These are phyloP conservation scores for Lodderomyces margitis DNA, from an alignment of 1,139 yeast species.

Conservation along the genomic window DNA sequence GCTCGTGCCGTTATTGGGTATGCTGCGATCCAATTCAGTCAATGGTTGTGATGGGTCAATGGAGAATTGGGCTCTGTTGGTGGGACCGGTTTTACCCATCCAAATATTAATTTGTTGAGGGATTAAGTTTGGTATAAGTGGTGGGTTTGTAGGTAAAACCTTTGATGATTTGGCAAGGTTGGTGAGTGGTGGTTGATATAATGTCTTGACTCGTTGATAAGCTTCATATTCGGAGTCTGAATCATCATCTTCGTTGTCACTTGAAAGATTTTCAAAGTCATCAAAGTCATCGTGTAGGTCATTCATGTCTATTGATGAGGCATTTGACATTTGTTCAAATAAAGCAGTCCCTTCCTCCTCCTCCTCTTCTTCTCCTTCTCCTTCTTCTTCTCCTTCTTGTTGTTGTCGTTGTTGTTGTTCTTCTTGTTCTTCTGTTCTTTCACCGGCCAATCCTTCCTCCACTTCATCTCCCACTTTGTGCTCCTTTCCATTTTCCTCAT, in stretches of 20 bases:
- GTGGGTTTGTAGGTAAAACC: conserved; percentile 42
- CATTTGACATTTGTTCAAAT: conserved; percentile 15
- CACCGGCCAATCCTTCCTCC: no score
- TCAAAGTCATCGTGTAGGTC: conserved; percentile 54
- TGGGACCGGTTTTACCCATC: conserved; percentile 45
- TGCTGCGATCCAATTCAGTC: conserved; percentile 41
- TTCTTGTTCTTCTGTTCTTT: conserved; percentile 21
- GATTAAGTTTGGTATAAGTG: conserved; percentile 37
- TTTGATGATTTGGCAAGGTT: conserved; percentile 27
- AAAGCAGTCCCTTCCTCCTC: conserved; percentile 14
- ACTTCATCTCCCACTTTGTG: conserved; percentile 18
- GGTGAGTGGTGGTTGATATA: conserved; percentile 64
- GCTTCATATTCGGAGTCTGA: conserved; percentile 28
- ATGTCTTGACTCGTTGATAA: conserved; percentile 32
- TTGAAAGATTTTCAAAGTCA: conserved; percentile 23
- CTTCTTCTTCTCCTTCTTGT: conserved; percentile 10
- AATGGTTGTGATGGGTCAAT: neutral
- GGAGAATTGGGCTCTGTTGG: neutral
- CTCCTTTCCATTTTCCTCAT: conserved; percentile 17
- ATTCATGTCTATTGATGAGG: conserved; percentile 41
- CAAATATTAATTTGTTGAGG: conserved; percentile 76
- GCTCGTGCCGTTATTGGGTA: conserved; percentile 48
- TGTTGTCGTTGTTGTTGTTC: conserved; percentile 17
- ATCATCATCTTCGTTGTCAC: conserved; percentile 16
- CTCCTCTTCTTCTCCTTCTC: conserved; percentile 10